Conservation (phyloP, 108 stramenopile species). For the Pseudonitzschia pungens region DNA sequence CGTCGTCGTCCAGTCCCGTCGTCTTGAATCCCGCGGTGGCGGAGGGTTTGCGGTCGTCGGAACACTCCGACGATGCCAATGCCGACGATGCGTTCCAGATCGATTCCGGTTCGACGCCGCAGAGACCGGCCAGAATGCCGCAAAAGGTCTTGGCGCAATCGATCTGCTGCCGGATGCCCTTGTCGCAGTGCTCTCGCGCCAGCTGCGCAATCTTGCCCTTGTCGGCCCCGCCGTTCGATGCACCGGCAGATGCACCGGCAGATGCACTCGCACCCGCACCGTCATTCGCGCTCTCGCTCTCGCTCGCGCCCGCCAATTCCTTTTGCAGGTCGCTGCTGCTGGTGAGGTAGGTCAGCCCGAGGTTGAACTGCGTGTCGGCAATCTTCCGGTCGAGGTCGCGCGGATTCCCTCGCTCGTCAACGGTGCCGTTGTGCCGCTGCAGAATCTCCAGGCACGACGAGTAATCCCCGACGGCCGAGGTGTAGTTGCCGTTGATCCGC, state of each 20-base stretch:
- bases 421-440: conserved; percentile 26
- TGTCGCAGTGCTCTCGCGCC: conserved; percentile 42
- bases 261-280: conserved; percentile 7
- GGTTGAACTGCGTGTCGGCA: conserved; percentile 66
- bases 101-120: conserved; percentile 51
- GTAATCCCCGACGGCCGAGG: conserved; percentile 65
- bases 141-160: conserved; percentile 58
- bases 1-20: conserved; percentile 30
- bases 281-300: conserved; percentile 14
- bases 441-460: conserved; percentile 38
- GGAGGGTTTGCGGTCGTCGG: neutral
- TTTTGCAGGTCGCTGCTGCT: conserved; percentile 32
- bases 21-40: conserved; percentile 33
- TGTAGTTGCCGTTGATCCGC: conserved; percentile 61
- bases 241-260: neutral
- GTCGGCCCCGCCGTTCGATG: neutral
- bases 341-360: conserved; percentile 57
- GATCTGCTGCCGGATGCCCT: conserved; percentile 54
- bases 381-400: conserved; percentile 56
- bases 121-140: conserved; percentile 61
- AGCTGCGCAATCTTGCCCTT: conserved; percentile 3
- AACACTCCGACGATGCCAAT: neutral
- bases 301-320: conserved; percentile 8
- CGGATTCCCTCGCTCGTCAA: conserved; percentile 30
- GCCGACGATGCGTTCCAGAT: conserved; percentile 35